Base-by-base conservation (phyloP, 1,139 yeast genomes). In the Suhomyces yuchorum region DNA sequence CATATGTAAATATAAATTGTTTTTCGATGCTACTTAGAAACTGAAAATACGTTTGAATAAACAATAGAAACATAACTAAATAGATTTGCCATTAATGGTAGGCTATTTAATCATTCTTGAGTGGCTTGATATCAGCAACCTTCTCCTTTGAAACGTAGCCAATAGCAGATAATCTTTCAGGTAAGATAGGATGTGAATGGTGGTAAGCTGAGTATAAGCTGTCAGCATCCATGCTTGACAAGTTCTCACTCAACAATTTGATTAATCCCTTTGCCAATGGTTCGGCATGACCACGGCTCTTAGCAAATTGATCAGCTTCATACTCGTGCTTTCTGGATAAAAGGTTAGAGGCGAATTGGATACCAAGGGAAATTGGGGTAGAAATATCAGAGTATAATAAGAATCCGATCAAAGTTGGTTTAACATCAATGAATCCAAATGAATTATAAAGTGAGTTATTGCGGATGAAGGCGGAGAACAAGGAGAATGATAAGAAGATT, bases 291-390 rank as follows among this genome's bases (percentile, higher is more conserved):
- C 96, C 96, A 56, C 84, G 79, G 45, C 77, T 73, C 50, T 80
- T 82, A 9, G 98, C 97, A 63, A 80, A 92, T 48, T 78, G 82
- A 65, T 93, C 98, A 19, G 99, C 99, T 69, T 93, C 91, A 61
- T 85, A 93, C 71, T 93, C 99, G 58, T 86, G 87, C 59, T 83
- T 82, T 78, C 99, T 86, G 12, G 92, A 82, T 49, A 89, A 65
- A 49, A 84, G 71, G 65, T 89, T 87, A 75, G 81, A 78, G 33
- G 71, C 70, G 59, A 91, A 90, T 52, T 83, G 81, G 63, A 86
- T 66, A 20, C 81, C 65, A 54, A 89, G 81, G 61, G 87, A 92
- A 40, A 91, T 59, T 11, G 99, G 98, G 52, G 82, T 80, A 58
- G 86, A 78, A 51, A 91, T 75, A 61, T 89, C 96, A 50, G 78